Evolutionary conservation across 2,329 filamentous ascomycete genomes (phyloP), one percentile per base, ranked within the genome.

Genomic region (Aspergillus cejpii): DNA sequence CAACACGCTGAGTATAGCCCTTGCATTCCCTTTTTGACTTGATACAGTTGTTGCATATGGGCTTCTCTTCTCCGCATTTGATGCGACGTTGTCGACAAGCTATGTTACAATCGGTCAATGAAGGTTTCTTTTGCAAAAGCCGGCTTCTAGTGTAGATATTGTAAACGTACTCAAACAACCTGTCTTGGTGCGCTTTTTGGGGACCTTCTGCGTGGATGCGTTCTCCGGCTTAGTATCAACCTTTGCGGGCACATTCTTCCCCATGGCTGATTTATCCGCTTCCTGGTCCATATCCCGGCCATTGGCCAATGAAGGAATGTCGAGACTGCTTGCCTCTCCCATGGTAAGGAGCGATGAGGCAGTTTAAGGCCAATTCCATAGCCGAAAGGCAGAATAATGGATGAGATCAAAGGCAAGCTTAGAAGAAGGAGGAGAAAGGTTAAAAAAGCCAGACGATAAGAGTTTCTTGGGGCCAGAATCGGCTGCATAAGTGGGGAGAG

Each of bases 61-160:
- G 70, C 46, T 71, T 72, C 58, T 88, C 87, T 65, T 97, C 92
- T 50, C 92, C 92, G 66, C 92, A 98, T 69, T 97, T 98, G 68
- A 98, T 97, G 51, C 92, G 85, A 42, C 92, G 84, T 69, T 87
- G 91, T 52, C 92, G 85, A 69, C 92, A 98, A 46, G 92, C 86
- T 90, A 52, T 20, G 17, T 44, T 39, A 26, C 24, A 45, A 10
- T 26, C 21, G n/a, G 56, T 49, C 41, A 53, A 48, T 45, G 46
- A 26, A 14, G 42, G 48, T n/a, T 15, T 24, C 23, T 24, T 24
- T 4, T 24, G 23, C 23, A 24, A 20, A 29, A 39, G 37, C 24
- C 6, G n/a, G 11, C 37, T 15, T 37, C 37, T 39, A 75, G 10
- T n/a, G 39, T 14, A n/a, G n/a, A n/a, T n/a, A 7, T 26, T 37